These are phyloP conservation scores for Mollisiaceae sp. DNA, from an alignment of 2,329 filamentous ascomycete genomes.

Conservation along the genomic window DNA sequence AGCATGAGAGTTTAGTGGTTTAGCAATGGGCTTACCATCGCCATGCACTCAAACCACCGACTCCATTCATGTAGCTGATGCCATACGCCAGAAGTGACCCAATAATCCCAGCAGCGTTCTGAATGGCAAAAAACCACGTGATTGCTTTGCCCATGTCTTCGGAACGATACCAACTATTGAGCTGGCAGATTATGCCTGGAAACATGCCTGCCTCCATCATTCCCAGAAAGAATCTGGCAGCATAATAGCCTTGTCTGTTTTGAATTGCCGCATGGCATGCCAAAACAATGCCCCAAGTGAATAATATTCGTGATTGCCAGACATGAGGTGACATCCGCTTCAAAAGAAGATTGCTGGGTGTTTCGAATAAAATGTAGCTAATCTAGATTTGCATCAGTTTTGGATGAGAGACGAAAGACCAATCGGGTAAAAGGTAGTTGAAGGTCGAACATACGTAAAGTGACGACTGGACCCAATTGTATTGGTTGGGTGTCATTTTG, in stretches of 20 bases:
- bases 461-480: not conserved
- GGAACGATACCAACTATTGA: not conserved
- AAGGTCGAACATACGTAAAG: not conserved
- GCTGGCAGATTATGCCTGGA: not conserved
- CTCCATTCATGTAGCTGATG: not conserved
- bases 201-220: not conserved
- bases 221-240: not conserved
- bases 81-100: not conserved
- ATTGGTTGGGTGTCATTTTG: not conserved
- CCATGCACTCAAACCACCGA: not conserved
- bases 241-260: not conserved
- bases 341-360: not conserved
- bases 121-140: not conserved
- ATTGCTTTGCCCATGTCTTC: not conserved
- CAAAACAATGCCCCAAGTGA: not conserved
- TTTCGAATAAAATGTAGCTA: not conserved
- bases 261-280: not conserved
- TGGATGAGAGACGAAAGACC: too few species aligned
- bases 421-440: not conserved
- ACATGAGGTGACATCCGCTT: not conserved
- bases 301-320: not conserved
- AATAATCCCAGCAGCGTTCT: not conserved
- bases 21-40: not conserved
- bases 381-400: too few species aligned
- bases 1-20: not conserved